A percentile compares a stretch with the other conserved stretches of the same genome.
Conservation (phyloP, 2,329 filamentous ascomycete genomes). For the Claviceps capensis region DNA sequence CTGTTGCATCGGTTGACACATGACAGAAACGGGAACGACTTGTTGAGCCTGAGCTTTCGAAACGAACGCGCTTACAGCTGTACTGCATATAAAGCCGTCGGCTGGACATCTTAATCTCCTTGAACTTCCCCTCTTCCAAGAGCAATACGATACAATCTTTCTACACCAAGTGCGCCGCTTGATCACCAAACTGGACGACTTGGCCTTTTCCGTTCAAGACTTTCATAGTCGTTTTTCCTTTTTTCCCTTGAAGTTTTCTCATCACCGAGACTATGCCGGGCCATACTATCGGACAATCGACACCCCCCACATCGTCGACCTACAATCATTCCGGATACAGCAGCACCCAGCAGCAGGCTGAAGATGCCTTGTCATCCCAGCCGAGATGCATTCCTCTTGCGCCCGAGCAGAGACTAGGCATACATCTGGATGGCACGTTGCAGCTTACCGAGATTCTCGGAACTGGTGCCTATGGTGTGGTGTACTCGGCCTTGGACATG, state of each 20-base stretch:
- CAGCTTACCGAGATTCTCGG: constrained; percentile 78
- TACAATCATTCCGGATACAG: constrained; percentile 32
- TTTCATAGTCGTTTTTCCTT: background rate
- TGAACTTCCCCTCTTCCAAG: no score
- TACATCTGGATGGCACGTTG: constrained; percentile 67
- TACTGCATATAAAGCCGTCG: no score
- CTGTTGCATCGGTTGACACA: no score
- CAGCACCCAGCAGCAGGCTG: constrained; percentile 14
- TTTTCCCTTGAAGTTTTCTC: constrained; percentile 11
- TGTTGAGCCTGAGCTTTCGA: no score
- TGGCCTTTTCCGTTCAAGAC: background rate
- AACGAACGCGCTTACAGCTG: no score
- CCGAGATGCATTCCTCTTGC: constrained; percentile 41
- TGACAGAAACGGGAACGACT: no score
- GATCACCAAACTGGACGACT: background rate
- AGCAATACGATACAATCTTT: no score
- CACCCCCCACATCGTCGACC: constrained; percentile 42
- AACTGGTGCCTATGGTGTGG: constrained; percentile 90
- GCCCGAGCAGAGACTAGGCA: constrained; percentile 78
- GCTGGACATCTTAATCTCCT: no score
- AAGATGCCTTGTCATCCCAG: constrained; percentile 24
- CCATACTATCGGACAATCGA: constrained; percentile 44
- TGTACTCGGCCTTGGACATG: constrained; percentile 80
- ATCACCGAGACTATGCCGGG: constrained; percentile 36
- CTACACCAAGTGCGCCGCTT: background rate